Conservation (phyloP, 768 basidiomycete genomes). For the Sporobolomyces pararoseus region DNA sequence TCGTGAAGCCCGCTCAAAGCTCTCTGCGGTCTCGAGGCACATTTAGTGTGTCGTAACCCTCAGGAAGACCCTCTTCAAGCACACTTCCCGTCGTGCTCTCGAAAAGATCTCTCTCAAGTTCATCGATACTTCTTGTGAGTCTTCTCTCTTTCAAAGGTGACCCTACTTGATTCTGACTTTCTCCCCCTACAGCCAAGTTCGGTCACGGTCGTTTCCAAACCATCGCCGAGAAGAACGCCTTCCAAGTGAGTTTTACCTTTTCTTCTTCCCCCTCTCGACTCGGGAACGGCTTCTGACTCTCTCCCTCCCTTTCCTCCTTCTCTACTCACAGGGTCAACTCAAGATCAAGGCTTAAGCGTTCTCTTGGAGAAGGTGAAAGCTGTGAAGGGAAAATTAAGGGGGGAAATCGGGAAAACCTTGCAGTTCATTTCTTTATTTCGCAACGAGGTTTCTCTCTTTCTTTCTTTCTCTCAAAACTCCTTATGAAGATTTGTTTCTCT, state of each 20-base stretch:
- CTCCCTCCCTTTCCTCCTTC: too few species aligned
- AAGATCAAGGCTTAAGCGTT: constrained; percentile 5
- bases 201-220: constrained; percentile 98
- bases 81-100: constrained; percentile 90
- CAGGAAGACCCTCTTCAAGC: constrained; percentile 93
- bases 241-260: constrained; percentile 54
- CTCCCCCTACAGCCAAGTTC: constrained; percentile 49
- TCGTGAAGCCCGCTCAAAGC: too few species aligned
- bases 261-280: too few species aligned
- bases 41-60: constrained; percentile 96
- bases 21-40: too few species aligned
- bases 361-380: too few species aligned
- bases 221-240: constrained; percentile 89
- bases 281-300: too few species aligned
- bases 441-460: too few species aligned
- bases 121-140: constrained; percentile 16
- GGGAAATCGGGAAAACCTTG: too few species aligned
- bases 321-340: neutral
- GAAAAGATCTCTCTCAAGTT: constrained; percentile 63
- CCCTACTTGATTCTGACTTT: neutral
- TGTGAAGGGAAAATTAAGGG: too few species aligned
- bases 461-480: too few species aligned
- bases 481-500: too few species aligned
- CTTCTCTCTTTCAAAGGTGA: neutral
- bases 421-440: too few species aligned